Evolutionary conservation across 495 filamentous ascomycete species (phyloP).

Genomic region (Parathielavia hyrcaniae): DNA sequence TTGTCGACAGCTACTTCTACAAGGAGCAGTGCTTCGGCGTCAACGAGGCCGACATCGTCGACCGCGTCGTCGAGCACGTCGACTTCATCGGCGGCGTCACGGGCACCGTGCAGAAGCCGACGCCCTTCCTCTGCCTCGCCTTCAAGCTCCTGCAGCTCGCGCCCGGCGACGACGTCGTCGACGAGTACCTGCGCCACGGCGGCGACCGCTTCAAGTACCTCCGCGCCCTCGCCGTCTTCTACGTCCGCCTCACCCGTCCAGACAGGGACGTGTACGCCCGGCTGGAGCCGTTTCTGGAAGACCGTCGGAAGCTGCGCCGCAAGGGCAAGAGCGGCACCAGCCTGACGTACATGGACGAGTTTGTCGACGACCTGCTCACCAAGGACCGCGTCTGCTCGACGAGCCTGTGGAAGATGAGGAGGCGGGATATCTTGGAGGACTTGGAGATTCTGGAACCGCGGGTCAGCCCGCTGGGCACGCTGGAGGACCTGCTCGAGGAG

Average conservation of each 20-base stretch:
- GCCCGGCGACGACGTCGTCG: slow-evolving; percentile 70
- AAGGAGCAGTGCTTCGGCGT: slow-evolving; percentile 97
- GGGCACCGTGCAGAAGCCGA: slow-evolving; percentile 72
- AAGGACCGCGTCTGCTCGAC: slow-evolving; percentile 90
- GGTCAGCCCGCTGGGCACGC: slow-evolving; percentile 75
- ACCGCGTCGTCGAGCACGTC: slow-evolving; percentile 79
- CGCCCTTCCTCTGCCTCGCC: slow-evolving; percentile 87
- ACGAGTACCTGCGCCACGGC: slow-evolving; percentile 67
- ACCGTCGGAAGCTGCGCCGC: slow-evolving; percentile 75
- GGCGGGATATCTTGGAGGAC: slow-evolving; percentile 79
- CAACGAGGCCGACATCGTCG: slow-evolving; percentile 82
- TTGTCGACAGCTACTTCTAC: slow-evolving; percentile 92
- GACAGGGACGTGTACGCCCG: slow-evolving; percentile 72
- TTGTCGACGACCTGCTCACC: slow-evolving; percentile 83
- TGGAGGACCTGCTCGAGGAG: slow-evolving; percentile 73
- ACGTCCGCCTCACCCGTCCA: slow-evolving; percentile 81
- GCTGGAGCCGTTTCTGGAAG: slow-evolving; percentile 77
- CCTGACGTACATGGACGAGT: slow-evolving; percentile 83
- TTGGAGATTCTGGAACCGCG: slow-evolving; percentile 79
- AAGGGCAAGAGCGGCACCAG: slow-evolving; percentile 63
- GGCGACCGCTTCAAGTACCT: slow-evolving; percentile 85
- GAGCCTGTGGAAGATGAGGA: slow-evolving; percentile 85
- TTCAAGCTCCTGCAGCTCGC: slow-evolving; percentile 92
- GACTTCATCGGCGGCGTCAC: slow-evolving; percentile 79
- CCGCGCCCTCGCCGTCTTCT: slow-evolving; percentile 81